phyloP scores from a whole-genome alignment of 257 asterid species.

The Knoxia roxburghii region DNA sequence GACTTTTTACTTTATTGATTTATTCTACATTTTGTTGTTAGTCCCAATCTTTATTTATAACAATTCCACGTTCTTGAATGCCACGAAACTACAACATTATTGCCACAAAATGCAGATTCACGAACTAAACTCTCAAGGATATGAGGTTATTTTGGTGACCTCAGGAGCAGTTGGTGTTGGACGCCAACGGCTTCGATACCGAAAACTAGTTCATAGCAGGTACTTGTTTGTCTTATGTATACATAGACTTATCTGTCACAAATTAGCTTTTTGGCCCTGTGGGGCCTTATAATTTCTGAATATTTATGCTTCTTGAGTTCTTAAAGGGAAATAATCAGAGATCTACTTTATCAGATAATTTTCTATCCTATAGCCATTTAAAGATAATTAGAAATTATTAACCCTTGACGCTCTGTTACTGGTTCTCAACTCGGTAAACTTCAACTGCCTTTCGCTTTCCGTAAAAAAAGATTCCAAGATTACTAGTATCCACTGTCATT shows the following conservation, averaged over 20 bases:
- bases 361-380: not conserved
- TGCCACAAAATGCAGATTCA: constrained; percentile 60
- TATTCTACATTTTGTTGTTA: not conserved
- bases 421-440: not conserved
- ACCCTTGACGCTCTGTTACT: too few relatives aligned
- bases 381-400: too few relatives aligned
- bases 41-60: not conserved
- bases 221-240: constrained; percentile 11
- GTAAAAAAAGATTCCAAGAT: too few relatives aligned
- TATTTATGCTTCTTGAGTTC: not conserved
- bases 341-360: not conserved
- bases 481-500: not conserved
- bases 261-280: not conserved
- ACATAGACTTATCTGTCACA: not conserved
- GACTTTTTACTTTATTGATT: constrained; percentile 7
- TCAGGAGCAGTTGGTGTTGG: constrained; percentile 99
- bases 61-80: constrained; percentile 9
- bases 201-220: constrained; percentile 86
- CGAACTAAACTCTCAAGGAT: constrained; percentile 73
- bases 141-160: constrained; percentile 87
- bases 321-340: not conserved
- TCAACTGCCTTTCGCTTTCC: not conserved
- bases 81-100: constrained; percentile 18
- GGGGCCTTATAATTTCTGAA: not conserved
- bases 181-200: constrained; percentile 83